phyloP scores from a whole-genome alignment of 805 yeast species.

The Lachancea dasiensis region DNA sequence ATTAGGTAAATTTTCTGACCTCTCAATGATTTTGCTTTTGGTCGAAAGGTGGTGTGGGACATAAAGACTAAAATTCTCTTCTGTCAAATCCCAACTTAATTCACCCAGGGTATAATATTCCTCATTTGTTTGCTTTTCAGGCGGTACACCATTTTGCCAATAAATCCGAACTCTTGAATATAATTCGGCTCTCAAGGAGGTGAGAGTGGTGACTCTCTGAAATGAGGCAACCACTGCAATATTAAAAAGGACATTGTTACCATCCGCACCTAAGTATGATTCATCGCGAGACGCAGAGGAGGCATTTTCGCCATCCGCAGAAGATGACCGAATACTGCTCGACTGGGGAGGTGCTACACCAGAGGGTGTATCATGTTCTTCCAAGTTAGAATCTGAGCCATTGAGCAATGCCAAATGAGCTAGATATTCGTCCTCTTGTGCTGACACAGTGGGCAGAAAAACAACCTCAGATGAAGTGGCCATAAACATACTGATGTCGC shows the following conservation, averaged over 20 bases:
- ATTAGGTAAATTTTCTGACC: conserved; percentile 14
- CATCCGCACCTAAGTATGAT: conserved; percentile 5
- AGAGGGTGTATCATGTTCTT: neutral
- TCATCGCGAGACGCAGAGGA: neutral
- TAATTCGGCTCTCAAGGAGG: conserved; percentile 38
- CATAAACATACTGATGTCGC: conserved; percentile 22
- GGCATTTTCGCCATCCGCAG: neutral
- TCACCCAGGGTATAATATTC: conserved; percentile 47
- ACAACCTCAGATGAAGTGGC: conserved; percentile 33
- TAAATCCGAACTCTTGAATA: conserved; percentile 39
- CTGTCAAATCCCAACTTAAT: conserved; percentile 40
- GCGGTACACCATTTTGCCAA: conserved; percentile 53
- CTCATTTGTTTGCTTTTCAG: conserved; percentile 37
- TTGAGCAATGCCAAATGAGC: conserved; percentile 10
- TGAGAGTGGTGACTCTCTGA: conserved; percentile 35
- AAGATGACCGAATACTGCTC: neutral
- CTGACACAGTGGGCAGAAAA: conserved; percentile 30
- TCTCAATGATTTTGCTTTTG: conserved; percentile 20
- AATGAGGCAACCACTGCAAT: conserved; percentile 47
- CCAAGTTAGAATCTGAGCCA: conserved; percentile 2
- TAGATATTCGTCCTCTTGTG: conserved; percentile 28
- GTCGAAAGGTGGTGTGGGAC: conserved; percentile 28
- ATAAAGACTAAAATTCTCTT: conserved; percentile 41
- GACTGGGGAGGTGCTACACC: too few relatives aligned
- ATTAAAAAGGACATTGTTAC: conserved; percentile 41